Evolutionary conservation across 2,329 filamentous ascomycete genomes (phyloP), one percentile per base, ranked within the genome.

Genomic region (Trichoderma brevicompactum): DNA sequence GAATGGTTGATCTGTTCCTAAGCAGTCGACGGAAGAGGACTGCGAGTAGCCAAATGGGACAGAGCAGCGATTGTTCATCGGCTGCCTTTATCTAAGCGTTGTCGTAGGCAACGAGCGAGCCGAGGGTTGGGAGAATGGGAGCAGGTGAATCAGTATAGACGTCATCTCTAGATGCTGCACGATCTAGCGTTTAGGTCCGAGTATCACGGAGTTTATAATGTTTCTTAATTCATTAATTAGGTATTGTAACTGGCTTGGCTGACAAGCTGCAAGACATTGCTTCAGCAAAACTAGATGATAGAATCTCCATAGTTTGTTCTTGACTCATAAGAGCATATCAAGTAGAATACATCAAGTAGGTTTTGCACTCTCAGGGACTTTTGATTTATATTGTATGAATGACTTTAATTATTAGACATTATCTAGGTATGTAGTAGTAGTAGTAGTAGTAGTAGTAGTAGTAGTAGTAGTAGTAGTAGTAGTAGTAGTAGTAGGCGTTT

Each of bases 1-100:
- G 77, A 48, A 85, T 86, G 81, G 83, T 86, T 7, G 83, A 86
- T 60, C 66, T 82, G 55, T 86, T 86, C 70, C 74, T 86, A 34
- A 84, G 77, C 66, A 83, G 79, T 53, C 78, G 83, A 17, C 77
- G 80, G 15, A 80, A 73, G 67, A 76, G 78, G 12, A 78, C 80
- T 43, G 72, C 75, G 28, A 79, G 78, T 12, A 78, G 75, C 32
- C 66, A 62, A 58, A 67, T 68, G 41, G 69, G 67, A 7, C 69
- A 67, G 17, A 71, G 67, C 32, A 69, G 68, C 49, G 72, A 72
- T 3, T 74, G 70, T 65, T 74, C 73, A 6, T 72, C 74, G 2
- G 65, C 67, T 2, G 76, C 72, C 38, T 79, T 78, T 67, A 59
- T 79, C 23, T 79, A 62, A 69, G 48, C n/a, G 8, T 49, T n/a